These are phyloP conservation scores for Infundibulicybe gibba DNA, from an alignment of 768 basidiomycete genomes.

Conservation along the genomic window DNA sequence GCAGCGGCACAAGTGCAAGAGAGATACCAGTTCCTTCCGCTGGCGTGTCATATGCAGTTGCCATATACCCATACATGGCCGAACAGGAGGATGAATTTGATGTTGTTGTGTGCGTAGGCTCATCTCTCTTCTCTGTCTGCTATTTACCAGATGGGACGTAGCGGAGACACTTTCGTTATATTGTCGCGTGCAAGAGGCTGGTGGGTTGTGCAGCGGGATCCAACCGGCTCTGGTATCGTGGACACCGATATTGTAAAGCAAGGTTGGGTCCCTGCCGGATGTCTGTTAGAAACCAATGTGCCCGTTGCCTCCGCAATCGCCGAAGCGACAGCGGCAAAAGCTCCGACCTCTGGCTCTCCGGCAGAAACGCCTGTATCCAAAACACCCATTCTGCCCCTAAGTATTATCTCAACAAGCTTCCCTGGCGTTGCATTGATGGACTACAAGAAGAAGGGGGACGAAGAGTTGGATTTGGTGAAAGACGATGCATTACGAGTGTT, in stretches of 20 bases:
- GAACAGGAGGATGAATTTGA: conserved; percentile 99
- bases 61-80: conserved; percentile 98
- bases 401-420: conserved; percentile 96
- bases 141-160: conserved; percentile 22
- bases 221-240: conserved; percentile 75
- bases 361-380: conserved; percentile 42
- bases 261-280: conserved; percentile 98
- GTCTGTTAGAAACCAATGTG: conserved; percentile 87
- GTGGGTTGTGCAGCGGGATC: conserved; percentile 99
- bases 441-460: conserved; percentile 89
- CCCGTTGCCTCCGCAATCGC: conserved; percentile 87
- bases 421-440: conserved; percentile 97
- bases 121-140: conserved; percentile 2
- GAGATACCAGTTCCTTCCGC: conserved; percentile 42
- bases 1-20: conserved; percentile 19
- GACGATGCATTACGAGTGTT: conserved; percentile 90
- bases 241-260: conserved; percentile 77
- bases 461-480: conserved; percentile 86
- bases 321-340: conserved; percentile 68
- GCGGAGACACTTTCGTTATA: conserved; percentile 92
- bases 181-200: conserved; percentile 93
- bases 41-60: conserved; percentile 89
- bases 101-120: conserved; percentile 78
- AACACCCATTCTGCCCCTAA: conserved; percentile 83
- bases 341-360: conserved; percentile 32